Conservation (phyloP, 441 rosid species). For the Pelargonium australe region DNA sequence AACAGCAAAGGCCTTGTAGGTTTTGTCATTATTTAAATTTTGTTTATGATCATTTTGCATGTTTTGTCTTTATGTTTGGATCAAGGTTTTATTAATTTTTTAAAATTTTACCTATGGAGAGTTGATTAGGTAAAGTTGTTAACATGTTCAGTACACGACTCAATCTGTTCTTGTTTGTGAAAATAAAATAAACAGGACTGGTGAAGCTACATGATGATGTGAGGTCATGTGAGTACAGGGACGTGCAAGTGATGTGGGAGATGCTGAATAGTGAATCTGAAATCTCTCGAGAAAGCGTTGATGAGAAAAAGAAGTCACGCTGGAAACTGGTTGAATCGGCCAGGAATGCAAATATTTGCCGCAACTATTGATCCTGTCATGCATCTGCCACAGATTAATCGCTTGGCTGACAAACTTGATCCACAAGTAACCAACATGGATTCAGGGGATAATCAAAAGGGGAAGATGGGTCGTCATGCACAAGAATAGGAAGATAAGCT, state of each 20-base stretch:
- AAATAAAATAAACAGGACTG: neutral
- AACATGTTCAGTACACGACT: too few relatives aligned
- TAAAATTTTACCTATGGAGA: too few relatives aligned
- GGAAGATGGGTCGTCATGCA: neutral
- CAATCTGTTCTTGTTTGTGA: neutral
- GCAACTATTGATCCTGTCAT: neutral
- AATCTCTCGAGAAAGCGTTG: neutral
- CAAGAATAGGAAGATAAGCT: neutral
- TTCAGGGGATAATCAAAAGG: neutral
- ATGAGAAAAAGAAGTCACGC: neutral
- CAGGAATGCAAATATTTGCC: neutral
- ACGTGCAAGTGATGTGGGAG: slow-evolving; percentile 3
- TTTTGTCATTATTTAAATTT: too few relatives aligned
- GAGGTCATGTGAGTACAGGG: slow-evolving; percentile 1
- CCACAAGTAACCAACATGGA: too few relatives aligned
- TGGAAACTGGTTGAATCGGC: neutral
- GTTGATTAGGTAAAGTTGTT: too few relatives aligned
- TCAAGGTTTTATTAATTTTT: too few relatives aligned
- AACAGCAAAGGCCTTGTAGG: too few relatives aligned
- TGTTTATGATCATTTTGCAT: too few relatives aligned
- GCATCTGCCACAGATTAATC: too few relatives aligned
- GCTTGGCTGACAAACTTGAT: too few relatives aligned
- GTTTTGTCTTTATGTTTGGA: too few relatives aligned
- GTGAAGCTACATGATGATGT: neutral
- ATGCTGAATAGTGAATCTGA: neutral